Base-by-base conservation (phyloP, 139 green algal species). In the Protoeuglena noctilucae region DNA sequence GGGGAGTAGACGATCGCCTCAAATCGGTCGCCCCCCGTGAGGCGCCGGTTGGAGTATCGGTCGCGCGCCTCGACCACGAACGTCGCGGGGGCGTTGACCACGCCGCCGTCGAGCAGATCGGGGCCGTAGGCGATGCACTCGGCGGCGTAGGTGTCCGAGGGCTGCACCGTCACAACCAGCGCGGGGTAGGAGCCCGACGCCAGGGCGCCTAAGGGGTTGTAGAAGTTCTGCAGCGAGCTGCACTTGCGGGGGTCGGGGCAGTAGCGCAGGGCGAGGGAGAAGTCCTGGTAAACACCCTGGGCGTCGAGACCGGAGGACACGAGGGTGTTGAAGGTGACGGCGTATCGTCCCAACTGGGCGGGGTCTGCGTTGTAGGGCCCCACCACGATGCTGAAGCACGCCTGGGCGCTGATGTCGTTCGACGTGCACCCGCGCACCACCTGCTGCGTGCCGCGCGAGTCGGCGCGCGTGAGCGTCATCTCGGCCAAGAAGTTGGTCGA, bases 41-140 rank as follows among this genome's bases (percentile, higher is more conserved):
- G 46, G 6, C 24, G 27, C 19, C 55, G 40, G 55, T 61, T 61
- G 40, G 41, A 40, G 24, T 47, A 61, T 9, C 19, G 3, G 25
- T 61, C 55, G 3, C 55, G 26, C 28, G 55, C 55, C 24, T 61
- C 55, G 5, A 61, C 30, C n/a, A 30, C 19, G 43, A 61, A 61
- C 40, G 27, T 22, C 24, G 55, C 55, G 22, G 9, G 21, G 16
- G 24, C 12, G 14, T 24, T 40, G 22, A 53, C 40, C 5, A 61
- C 24, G 9, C 55, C 55, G 5, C 55, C 55, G 41, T 61, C 41
- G 2, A 61, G 28, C 16, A 61, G 40, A 16, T 51, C 55, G 7
- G 40, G 29, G 2, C 55, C 55, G 55, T 46, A 61, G 2, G 55
- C 55, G n/a, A 51, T 53, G 41, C 40, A 48, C 28, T 31, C 28